Evolutionary conservation across 331 rosid genomes (phyloP).

Genomic region (Prunus yedoensis): DNA sequence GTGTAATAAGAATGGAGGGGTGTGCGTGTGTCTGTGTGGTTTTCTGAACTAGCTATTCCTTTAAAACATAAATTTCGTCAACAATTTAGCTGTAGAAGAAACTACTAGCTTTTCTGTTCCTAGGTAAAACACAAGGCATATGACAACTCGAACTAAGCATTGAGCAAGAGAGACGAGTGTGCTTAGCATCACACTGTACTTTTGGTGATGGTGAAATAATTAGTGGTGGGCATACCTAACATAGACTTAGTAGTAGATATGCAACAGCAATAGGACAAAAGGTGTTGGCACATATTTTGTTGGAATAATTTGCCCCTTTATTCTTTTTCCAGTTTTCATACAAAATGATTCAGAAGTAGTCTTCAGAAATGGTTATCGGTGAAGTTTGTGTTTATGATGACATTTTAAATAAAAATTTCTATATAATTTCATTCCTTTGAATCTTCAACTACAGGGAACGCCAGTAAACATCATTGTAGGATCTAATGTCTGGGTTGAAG

Average conservation of each 20-base stretch:
- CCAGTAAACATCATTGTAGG: constrained; percentile 77
- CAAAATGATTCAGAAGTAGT: neutral
- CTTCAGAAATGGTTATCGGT: neutral
- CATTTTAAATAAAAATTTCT: neutral
- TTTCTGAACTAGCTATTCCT: neutral
- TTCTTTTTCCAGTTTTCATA: neutral
- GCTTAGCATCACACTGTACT: neutral
- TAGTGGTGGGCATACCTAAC: neutral
- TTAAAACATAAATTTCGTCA: neutral
- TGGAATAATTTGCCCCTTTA: neutral
- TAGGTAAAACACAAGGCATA: too few species aligned
- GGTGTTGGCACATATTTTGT: neutral
- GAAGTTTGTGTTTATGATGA: constrained; percentile 5
- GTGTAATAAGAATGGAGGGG: neutral
- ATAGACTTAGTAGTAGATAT: neutral
- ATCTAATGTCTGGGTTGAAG: constrained; percentile 89
- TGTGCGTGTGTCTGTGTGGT: neutral
- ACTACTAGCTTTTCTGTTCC: too few species aligned
- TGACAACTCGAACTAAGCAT: neutral
- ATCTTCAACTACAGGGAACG: constrained; percentile 59
- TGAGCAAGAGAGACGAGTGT: neutral
- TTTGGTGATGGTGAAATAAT: neutral
- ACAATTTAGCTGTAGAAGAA: neutral
- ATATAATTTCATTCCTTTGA: constrained; percentile 13
- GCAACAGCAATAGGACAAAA: neutral